Evolutionary conservation across 768 basidiomycete species (phyloP), one percentile per base, ranked within the genome.

Genomic region (Mrakia blollopis): DNA sequence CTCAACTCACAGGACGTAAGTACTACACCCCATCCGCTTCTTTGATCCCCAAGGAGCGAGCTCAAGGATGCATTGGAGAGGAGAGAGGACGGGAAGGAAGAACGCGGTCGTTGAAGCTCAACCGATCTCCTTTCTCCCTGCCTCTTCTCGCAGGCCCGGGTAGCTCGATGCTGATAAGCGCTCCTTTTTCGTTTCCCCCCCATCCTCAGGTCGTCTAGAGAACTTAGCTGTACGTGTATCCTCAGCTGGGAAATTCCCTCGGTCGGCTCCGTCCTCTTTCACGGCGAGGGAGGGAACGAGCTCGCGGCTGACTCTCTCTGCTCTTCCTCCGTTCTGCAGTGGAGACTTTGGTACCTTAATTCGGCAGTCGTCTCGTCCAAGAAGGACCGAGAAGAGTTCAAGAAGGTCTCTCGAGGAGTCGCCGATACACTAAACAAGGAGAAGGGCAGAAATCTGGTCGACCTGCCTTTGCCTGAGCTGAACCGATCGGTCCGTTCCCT

Each of bases 321-420:
- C 32, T n/a, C 47, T 21, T 35, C 35, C 28, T 37, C n/a, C 5
- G 6, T n/a, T 21, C n/a, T 28, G 30, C 28, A 72, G 70, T 72
- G 70, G 70, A n/a, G 70, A 52, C 70, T 72, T 30, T 72, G 70
- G 70, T 72, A 72, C 30, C 70, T 72, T 10, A 47, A 72, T 35
- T 30, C 41, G 16, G 47, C 54, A 11, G 47, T 52, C 18, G 47
- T 72, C 47, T 72, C 70, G 8, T 72, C 70, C 28, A 50, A 47
- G 47, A 72, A 52, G 54, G 47, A 72, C 4, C 21, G 70, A 14
- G 41, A 72, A 14, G 70, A 72, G 44, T 72, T 72, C 70, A 72
- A 72, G 44, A 72, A 72, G 70, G 18, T 72, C 32, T 50, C 44
- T n/a, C n/a, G 70, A 72, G 70, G 25, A 10, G 44, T 72, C 28